Percentiles rank a stretch among this genome's conserved stretches.
These are phyloP conservation scores for Trichoderma asperelloides DNA, from an alignment of 495 filamentous ascomycete species.

Conservation along the genomic window DNA sequence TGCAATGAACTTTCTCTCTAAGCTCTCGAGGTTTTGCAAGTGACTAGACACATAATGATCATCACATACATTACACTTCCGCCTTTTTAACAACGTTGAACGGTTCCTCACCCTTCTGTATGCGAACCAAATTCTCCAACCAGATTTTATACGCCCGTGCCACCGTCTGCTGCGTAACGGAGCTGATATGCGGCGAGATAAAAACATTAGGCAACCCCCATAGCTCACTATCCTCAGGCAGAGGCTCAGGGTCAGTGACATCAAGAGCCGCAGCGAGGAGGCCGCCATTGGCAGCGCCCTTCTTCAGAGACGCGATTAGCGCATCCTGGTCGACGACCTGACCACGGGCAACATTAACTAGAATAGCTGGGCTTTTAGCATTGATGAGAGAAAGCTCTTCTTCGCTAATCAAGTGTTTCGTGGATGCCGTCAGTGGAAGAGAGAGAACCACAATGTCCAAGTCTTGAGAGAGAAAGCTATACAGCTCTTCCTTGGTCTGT, in stretches of 20 bases:
- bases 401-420: constrained; percentile 50
- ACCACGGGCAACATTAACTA: constrained; percentile 71
- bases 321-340: constrained; percentile 60
- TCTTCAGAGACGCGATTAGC: constrained; percentile 53
- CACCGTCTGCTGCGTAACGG: background rate
- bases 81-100: background rate
- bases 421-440: constrained; percentile 56
- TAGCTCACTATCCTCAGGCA: constrained; percentile 58
- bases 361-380: constrained; percentile 42
- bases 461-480: constrained; percentile 57
- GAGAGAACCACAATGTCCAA: constrained; percentile 73
- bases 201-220: constrained; percentile 65
- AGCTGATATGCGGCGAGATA: constrained; percentile 74
- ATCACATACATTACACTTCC: background rate
- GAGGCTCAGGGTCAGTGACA: constrained; percentile 79
- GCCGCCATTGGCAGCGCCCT: constrained; percentile 47
- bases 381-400: constrained; percentile 60
- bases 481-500: constrained; percentile 46
- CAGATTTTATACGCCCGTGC: background rate
- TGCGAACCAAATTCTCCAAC: background rate
- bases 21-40: no score
- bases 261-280: constrained; percentile 56
- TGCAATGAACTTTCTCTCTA: background rate
- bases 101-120: background rate
- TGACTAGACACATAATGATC: background rate